Percentiles rank a stretch among this genome's conserved stretches.
Conservation (phyloP, 2,329 filamentous ascomycete species). For the Pestalotiopsis sp. region DNA sequence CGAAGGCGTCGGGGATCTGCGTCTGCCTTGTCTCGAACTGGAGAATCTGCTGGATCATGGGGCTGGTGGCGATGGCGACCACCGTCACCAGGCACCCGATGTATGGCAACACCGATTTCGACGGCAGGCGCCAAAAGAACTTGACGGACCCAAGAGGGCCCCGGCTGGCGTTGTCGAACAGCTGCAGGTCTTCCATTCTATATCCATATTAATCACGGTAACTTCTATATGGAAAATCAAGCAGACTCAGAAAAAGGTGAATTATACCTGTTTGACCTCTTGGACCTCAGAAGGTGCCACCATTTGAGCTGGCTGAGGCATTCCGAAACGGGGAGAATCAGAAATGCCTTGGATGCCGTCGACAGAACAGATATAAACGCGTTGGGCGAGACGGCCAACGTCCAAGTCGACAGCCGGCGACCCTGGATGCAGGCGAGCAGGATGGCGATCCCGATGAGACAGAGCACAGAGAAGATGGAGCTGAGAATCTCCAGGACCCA, state of each 20-base stretch:
- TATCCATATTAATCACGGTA: background rate
- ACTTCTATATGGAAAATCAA: background rate
- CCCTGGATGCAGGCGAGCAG: background rate
- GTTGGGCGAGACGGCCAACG: background rate
- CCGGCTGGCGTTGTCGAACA: background rate
- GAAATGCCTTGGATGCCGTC: constrained; percentile 3
- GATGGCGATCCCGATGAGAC: background rate
- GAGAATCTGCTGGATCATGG: background rate
- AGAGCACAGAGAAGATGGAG: background rate
- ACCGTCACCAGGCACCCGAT: background rate
- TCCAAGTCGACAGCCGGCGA: background rate
- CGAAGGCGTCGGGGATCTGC: background rate
- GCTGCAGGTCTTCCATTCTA: background rate
- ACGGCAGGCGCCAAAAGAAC: background rate
- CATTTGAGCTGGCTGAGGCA: constrained; percentile 10
- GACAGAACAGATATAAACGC: constrained; percentile 3
- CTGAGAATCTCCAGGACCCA: constrained; percentile 1
- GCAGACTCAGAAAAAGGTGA: background rate
- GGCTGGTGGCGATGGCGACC: background rate
- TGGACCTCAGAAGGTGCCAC: constrained; percentile 5
- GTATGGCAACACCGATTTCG: background rate
- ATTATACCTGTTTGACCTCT: background rate
- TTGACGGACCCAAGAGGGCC: background rate
- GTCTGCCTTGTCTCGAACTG: background rate
- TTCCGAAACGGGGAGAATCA: constrained; percentile 3